These are phyloP conservation scores for Aspergillus neoniger DNA, from an alignment of 2,329 filamentous ascomycete genomes.

Conservation along the genomic window DNA sequence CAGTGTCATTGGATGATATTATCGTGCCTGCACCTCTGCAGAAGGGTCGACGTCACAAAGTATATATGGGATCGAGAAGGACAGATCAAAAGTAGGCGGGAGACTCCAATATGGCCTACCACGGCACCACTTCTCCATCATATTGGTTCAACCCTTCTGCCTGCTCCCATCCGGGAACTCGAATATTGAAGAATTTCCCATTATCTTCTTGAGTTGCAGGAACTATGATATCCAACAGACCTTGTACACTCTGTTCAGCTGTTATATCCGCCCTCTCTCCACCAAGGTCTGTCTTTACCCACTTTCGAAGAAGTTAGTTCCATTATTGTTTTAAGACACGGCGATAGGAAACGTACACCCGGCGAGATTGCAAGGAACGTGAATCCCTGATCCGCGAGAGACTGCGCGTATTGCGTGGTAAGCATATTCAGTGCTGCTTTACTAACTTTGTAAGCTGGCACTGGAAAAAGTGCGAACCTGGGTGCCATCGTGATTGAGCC, in stretches of 20 bases:
- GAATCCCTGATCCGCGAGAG: conserved; percentile 43
- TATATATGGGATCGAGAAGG: too few relatives aligned
- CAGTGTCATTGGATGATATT: too few relatives aligned
- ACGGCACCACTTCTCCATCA: not conserved
- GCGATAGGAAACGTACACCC: conserved; percentile 40
- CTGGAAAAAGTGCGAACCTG: conserved; percentile 23
- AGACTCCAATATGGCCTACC: not conserved
- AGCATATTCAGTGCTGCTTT: conserved; percentile 54
- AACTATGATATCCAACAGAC: conserved; percentile 49
- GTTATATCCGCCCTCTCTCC: conserved; percentile 41
- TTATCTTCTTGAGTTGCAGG: conserved; percentile 38
- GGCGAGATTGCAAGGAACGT: conserved; percentile 47
- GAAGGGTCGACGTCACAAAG: too few relatives aligned
- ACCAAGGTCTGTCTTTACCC: conserved; percentile 48
- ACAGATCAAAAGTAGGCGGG: too few relatives aligned
- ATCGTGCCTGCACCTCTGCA: too few relatives aligned
- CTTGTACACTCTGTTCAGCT: conserved; percentile 36
- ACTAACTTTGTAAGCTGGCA: conserved; percentile 48
- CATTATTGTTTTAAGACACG: not conserved
- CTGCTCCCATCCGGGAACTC: conserved; percentile 33
- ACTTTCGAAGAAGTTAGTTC: conserved; percentile 29
- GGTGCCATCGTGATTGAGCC: conserved; percentile 41
- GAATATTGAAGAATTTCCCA: conserved; percentile 50
- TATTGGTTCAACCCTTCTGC: not conserved
- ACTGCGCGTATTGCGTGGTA: conserved; percentile 40